Base-by-base conservation (phyloP, 2,329 filamentous ascomycete genomes). In the Fusarium praegraminearum region DNA sequence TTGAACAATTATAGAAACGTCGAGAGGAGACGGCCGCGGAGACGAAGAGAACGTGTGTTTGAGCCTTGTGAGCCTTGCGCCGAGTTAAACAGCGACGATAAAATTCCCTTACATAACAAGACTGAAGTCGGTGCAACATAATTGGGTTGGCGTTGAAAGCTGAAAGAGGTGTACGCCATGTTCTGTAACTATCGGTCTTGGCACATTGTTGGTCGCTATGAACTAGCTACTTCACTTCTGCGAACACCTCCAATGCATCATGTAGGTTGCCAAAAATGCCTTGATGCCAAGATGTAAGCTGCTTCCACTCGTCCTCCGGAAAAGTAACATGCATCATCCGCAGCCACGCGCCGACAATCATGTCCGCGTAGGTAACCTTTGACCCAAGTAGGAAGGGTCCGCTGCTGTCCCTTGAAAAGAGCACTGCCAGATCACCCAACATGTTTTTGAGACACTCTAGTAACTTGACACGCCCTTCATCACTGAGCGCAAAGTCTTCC, bases 331-430 rank as follows among this genome's bases (percentile, higher is more conserved):
- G 64, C 55, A 82, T 69, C 82, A 87, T 85, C 8, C 80, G 78
- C 73, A 89, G 57, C 87, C 87, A 89, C 1, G 78, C 85, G 2
- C 86, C 87, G 1, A 89, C 82, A 35, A 89, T 86, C 1, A 88
- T 71, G 70, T 89, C 87, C 2, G 85, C 86, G 78, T 89, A 88
- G 45, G 72, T 83, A 1, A 81, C 79, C 72, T 68, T 72, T 2
- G 65, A 49, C 0, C 85, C 86, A 3, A 86, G 77, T 2, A 89
- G 26, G 50, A 85, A 89, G 0, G 85, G 83, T 9, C 86, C 85
- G 15, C 64, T 76, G 0, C 68, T 46, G 49, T 85, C 79, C 44
- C 24, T 61, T 5, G 18, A 30, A 32, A 83, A 87, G 3, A 84
- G 58, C 64, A 74, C 77, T 0, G 80, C 82, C 38, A 88, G 70